phyloP scores from a whole-genome alignment of 441 rosid species.

The Erodium moschatum region DNA sequence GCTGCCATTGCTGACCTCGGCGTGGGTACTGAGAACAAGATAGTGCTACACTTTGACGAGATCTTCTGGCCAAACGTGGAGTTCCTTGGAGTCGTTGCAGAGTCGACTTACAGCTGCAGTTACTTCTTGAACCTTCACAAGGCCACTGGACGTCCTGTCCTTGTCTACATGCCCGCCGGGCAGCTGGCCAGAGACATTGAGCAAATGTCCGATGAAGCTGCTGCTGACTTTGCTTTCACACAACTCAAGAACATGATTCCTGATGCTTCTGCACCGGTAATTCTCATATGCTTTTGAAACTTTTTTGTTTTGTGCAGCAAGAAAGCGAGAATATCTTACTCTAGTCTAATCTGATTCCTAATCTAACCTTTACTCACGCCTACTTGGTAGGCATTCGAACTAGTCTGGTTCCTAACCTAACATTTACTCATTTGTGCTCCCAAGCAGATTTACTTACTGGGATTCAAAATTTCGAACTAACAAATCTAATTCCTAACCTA shows the following conservation, averaged over 20 bases:
- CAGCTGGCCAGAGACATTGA: conserved; percentile 90
- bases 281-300: not conserved
- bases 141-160: conserved; percentile 77
- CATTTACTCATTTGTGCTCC: no score
- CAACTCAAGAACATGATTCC: conserved; percentile 89
- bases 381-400: no score
- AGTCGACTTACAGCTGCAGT: conserved; percentile 79
- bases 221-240: conserved; percentile 67
- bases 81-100: conserved; percentile 90
- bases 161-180: conserved; percentile 95
- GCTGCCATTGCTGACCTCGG: conserved; percentile 77
- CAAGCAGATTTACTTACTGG: no score
- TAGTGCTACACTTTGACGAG: conserved; percentile 61
- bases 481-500: no score
- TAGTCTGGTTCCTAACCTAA: no score
- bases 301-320: not conserved
- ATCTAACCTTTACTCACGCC: no score
- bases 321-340: no score
- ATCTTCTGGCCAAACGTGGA: conserved; percentile 98
- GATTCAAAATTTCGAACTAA: not conserved
- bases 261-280: conserved; percentile 69
- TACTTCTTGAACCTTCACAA: conserved; percentile 91
- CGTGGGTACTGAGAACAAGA: conserved; percentile 89
- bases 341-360: no score
- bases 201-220: conserved; percentile 85